These are phyloP conservation scores for Rubroboletus pulcherrimus DNA, from an alignment of 768 basidiomycete species.

Conservation along the genomic window DNA sequence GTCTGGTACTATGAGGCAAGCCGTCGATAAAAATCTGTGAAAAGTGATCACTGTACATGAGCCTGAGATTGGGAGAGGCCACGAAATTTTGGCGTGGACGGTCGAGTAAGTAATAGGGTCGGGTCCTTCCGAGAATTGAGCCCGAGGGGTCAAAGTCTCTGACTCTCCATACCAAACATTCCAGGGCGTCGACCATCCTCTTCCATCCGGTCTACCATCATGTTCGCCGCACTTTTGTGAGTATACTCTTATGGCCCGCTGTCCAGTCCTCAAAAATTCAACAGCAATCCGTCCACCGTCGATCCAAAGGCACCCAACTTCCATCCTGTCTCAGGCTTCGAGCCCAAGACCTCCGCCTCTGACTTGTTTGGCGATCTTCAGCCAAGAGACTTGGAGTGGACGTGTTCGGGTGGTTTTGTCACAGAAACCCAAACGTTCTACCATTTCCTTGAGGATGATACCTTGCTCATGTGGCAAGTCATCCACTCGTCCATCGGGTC, in stretches of 20 bases:
- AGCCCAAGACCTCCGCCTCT: slow-evolving; percentile 45
- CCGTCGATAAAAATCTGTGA: no score
- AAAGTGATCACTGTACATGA: no score
- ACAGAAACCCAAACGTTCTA: slow-evolving; percentile 94
- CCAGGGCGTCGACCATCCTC: background rate
- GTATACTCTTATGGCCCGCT: slow-evolving; percentile 29
- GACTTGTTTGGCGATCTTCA: slow-evolving; percentile 76
- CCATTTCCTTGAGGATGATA: slow-evolving; percentile 74
- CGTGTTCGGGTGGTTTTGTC: slow-evolving; percentile 76
- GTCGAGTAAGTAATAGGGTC: background rate
- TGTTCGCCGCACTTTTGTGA: slow-evolving; percentile 84
- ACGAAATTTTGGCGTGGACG: background rate
- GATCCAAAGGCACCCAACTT: slow-evolving; percentile 76
- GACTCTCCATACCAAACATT: background rate
- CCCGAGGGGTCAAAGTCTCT: slow-evolving; percentile 4
- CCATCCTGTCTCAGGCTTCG: slow-evolving; percentile 63
- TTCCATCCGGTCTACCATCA: slow-evolving; percentile 46
- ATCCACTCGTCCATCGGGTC: slow-evolving; percentile 90
- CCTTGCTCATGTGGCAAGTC: slow-evolving; percentile 73
- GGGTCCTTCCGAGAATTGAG: slow-evolving; percentile 9
- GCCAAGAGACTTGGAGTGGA: slow-evolving; percentile 76
- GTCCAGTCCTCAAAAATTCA: slow-evolving; percentile 9
- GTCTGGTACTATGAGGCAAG: no score
- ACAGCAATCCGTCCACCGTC: slow-evolving; percentile 51
- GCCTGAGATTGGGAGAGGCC: background rate